Base-by-base conservation (phyloP, 176 grass and related monocot genomes). In the Panicum miliaceum region DNA sequence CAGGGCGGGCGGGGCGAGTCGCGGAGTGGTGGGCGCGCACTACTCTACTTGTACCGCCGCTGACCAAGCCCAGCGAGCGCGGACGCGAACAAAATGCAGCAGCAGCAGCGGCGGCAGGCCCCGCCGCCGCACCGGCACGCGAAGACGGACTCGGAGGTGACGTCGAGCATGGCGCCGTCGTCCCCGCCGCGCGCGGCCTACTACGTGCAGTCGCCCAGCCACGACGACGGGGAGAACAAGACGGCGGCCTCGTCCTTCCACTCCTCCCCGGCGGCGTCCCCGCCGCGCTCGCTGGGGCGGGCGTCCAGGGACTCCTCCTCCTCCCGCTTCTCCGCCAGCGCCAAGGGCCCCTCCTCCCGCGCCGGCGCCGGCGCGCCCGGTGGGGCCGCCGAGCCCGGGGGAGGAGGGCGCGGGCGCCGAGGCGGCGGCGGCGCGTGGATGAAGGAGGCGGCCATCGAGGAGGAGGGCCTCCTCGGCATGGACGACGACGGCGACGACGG, bases 171-270 rank as follows among this genome's bases (percentile, higher is more conserved):
- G 67, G 93, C 87, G 62, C 63, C 86, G 9, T 96, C 96, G 12
- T 91, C 96, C 2, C 89, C 91, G 5, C 64, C 77, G 25, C 91
- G 84, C 12, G 83, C 89, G 9, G 63, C 85, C 16, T 99, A 99
- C 93, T 99, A 96, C 83, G 93, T 99, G 43, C 96, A 99, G 91
- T 96, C 91, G 52, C 96, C 96, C 8, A 85, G 78, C 53, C 90
- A 95, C 74, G 96, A 94, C 56, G 96, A 98, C 61, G 87, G 89
- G 4, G 91, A 88, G 71, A 90, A 90, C 86, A 92, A 84, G 86
- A 81, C 90, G 42, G 88, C 90, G 8, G 89, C 75, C 1, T 81
- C 93, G 43, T 88, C 93, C 73, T 72, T 90, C 88, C 86, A 94
- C 86, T 95, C 93, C 45, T 88, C 93, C 1, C 96, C 96, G 0